phyloP scores from a whole-genome alignment of 1,284 basidiomycete species.

The Austroboletus niveus region DNA sequence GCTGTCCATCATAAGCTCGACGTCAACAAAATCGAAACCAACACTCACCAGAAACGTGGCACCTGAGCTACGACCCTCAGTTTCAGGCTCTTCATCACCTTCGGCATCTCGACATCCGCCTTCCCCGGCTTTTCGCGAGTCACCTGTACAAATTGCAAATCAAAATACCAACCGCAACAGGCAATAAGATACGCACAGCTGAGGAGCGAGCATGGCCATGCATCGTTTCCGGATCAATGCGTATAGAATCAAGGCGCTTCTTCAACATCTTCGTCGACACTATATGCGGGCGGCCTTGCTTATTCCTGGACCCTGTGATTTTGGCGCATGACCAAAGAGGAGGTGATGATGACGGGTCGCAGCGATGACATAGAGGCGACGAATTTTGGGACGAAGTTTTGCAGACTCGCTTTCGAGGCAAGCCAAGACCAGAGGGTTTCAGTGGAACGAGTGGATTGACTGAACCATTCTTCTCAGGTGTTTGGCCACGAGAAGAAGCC shows the following conservation, averaged over 20 bases:
- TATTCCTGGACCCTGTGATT: slow-evolving; percentile 8
- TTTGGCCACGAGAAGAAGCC: neutral
- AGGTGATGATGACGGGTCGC: slow-evolving; percentile 1
- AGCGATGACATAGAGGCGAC: neutral
- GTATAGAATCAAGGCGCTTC: slow-evolving; percentile 4
- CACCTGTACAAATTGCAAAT: neutral
- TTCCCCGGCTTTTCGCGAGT: neutral
- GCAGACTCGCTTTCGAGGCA: neutral
- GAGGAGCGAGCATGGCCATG: slow-evolving; percentile 1
- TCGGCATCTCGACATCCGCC: neutral
- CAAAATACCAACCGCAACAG: neutral
- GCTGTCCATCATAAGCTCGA: no score
- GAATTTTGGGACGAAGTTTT: neutral
- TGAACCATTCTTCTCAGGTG: neutral
- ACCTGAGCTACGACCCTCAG: no score
- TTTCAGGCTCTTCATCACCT: no score
- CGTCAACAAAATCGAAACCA: no score
- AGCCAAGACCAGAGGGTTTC: neutral
- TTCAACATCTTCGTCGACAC: slow-evolving; percentile 7
- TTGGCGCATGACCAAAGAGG: slow-evolving; percentile 14
- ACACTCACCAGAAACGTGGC: no score
- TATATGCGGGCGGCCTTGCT: slow-evolving; percentile 1
- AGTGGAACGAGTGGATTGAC: slow-evolving; percentile 5
- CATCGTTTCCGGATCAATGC: slow-evolving; percentile 9
- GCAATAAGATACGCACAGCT: neutral